Base-by-base conservation (phyloP, 2,329 filamentous ascomycete genomes). In the Sporothrix pallida region DNA sequence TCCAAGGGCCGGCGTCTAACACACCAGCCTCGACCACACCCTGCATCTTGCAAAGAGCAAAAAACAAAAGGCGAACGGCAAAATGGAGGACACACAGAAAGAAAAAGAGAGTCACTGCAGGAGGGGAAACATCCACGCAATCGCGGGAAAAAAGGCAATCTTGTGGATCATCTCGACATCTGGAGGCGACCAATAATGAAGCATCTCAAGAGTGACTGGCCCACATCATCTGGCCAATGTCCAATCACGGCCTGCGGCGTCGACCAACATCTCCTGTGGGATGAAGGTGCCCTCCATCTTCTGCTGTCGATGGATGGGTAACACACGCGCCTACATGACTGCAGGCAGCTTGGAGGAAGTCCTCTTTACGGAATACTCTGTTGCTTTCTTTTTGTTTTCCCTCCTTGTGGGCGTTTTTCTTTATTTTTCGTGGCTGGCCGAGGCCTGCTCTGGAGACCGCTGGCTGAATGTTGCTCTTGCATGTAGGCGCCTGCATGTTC, bases 271-370 rank as follows among this genome's bases (percentile, higher is more conserved):
- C 70, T 63, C 44, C 4, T 1, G 26, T 17, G 44, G 70, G 70
- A 71, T 62, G 23, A 23, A 31, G 54, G 5, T 50, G 70, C 37
- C 56, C 46, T 68, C 23, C 26, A 69, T 23, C 31, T 54, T n/a
- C n/a, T n/a, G n/a, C n/a, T n/a, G n/a, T n/a, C 50, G 1, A 23
- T 15, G 23, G 10, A 50, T 15, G 42, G 62, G 71, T 68, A 46
- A 72, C 71, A 72, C 71, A 56, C n/a, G 71, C 71, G 70, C 71
- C 48, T 68, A 72, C 23, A 56, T 31, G 31, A 31, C 31, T 31
- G 31, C 10, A 15, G 12, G 13, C 52, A 48, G 20, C 46, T 31
- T 4, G 8, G 4, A 37, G 44, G 8, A 26, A 31, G 44, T 42
- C 12, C n/a, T 26, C 17, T 1, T 26, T 48, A 8, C 46, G n/a